phyloP scores from a whole-genome alignment of 805 yeast genomes.

The Teunomyces stri region DNA sequence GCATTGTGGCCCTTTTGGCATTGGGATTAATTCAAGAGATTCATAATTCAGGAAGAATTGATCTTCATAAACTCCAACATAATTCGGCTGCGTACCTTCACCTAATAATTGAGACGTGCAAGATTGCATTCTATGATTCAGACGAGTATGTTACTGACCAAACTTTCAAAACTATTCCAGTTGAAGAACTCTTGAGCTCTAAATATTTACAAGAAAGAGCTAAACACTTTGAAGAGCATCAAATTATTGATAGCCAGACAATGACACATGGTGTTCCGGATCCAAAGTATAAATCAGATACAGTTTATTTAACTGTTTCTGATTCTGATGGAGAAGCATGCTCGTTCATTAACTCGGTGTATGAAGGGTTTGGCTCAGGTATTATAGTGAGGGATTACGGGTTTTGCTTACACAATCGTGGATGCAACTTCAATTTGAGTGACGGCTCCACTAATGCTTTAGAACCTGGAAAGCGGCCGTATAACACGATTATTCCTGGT shows the following conservation, averaged over 20 bases:
- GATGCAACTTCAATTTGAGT: constrained; percentile 66
- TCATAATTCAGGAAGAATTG: constrained; percentile 40
- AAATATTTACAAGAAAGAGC: constrained; percentile 53
- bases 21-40: constrained; percentile 63
- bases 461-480: constrained; percentile 70
- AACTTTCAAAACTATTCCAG: constrained; percentile 35
- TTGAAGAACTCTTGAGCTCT: constrained; percentile 44
- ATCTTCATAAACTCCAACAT: constrained; percentile 48
- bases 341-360: constrained; percentile 76
- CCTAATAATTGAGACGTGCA: constrained; percentile 65
- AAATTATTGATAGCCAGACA: constrained; percentile 40
- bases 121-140: constrained; percentile 70
- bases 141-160: constrained; percentile 72
- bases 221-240: constrained; percentile 38
- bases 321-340: constrained; percentile 76
- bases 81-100: constrained; percentile 73
- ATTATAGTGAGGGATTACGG: constrained; percentile 65
- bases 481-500: constrained; percentile 83
- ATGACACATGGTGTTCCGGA: constrained; percentile 57
- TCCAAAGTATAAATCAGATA: constrained; percentile 60
- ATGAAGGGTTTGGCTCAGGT: constrained; percentile 66
- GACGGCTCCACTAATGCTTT: constrained; percentile 57
- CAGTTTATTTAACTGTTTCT: constrained; percentile 64
- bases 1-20: constrained; percentile 70
- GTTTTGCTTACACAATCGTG: constrained; percentile 72